phyloP scores from a whole-genome alignment of 1,284 basidiomycete species.

The Rhodotorula sp. region DNA sequence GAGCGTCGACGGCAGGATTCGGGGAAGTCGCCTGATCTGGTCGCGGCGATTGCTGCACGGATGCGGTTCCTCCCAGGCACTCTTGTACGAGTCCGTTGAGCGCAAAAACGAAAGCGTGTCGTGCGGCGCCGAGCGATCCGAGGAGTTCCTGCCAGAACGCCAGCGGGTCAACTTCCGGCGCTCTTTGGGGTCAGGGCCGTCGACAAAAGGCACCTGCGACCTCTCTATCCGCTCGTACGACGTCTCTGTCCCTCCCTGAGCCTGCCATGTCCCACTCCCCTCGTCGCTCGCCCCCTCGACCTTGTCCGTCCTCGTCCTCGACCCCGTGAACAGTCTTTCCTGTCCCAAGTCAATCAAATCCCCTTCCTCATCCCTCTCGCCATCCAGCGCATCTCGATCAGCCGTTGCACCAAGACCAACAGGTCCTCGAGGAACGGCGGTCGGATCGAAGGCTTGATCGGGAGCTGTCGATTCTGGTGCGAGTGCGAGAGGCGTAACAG shows the following conservation, averaged over 20 bases:
- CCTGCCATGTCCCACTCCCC: background rate
- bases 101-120: slow-evolving; percentile 35
- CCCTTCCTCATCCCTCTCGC: background rate
- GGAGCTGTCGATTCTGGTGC: background rate
- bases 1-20: slow-evolving; percentile 11
- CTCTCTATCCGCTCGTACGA: background rate
- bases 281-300: too few relatives aligned
- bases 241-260: too few relatives aligned
- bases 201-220: background rate
- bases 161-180: background rate
- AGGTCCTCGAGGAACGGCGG: slow-evolving; percentile 16
- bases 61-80: background rate
- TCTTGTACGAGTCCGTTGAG: slow-evolving; percentile 26
- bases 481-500: background rate
- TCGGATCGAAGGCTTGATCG: background rate
- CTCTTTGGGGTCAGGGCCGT: too few relatives aligned
- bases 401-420: background rate
- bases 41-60: background rate
- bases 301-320: background rate
- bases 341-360: slow-evolving; percentile 29
- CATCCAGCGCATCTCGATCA: too few relatives aligned
- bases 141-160: slow-evolving; percentile 20
- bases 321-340: slow-evolving; percentile 31
- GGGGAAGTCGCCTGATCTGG: background rate
- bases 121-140: slow-evolving; percentile 24